phyloP scores from a whole-genome alignment of 148 eudicot genomes.

The Fagopyrum tataricum region DNA sequence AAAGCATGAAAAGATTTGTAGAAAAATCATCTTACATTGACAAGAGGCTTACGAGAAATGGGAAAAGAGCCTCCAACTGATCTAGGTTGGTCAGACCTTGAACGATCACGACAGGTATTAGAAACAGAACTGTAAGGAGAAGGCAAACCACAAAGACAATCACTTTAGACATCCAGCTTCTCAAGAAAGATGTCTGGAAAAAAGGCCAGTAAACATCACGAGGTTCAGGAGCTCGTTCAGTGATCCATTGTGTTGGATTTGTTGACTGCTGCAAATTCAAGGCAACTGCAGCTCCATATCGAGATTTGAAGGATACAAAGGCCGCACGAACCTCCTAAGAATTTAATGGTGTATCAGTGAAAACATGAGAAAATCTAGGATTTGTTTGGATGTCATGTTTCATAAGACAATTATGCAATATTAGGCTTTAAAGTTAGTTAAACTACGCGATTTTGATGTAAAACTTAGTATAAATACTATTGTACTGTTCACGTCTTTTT shows the following conservation, averaged over 20 bases:
- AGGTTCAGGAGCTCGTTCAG: slow-evolving; percentile 87
- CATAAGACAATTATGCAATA: too few relatives aligned
- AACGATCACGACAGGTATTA: slow-evolving; percentile 65
- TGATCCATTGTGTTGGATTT: slow-evolving; percentile 79
- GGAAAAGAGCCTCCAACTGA: slow-evolving; percentile 63
- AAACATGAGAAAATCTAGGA: not conserved
- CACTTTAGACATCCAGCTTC: slow-evolving; percentile 59
- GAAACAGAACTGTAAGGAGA: slow-evolving; percentile 52
- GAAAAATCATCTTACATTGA: slow-evolving; percentile 39
- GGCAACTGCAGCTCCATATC: slow-evolving; percentile 64
- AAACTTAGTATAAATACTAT: too few relatives aligned
- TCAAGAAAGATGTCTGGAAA: slow-evolving; percentile 70
- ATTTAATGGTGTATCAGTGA: slow-evolving; percentile 4
- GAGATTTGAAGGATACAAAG: slow-evolving; percentile 79
- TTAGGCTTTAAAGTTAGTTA: too few relatives aligned
- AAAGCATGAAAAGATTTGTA: not conserved
- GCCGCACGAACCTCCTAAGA: slow-evolving; percentile 84
- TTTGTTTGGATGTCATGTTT: too few relatives aligned
- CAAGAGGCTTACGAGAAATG: slow-evolving; percentile 55
- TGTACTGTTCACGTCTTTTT: too few relatives aligned
- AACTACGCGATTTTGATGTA: too few relatives aligned
- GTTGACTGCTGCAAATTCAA: slow-evolving; percentile 63
- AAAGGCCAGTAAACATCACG: slow-evolving; percentile 87
- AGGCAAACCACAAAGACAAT: slow-evolving; percentile 37
- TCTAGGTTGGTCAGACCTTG: slow-evolving; percentile 85